Conservation (phyloP, 352 stramenopile species). For the Phytophthora hibernalis region DNA sequence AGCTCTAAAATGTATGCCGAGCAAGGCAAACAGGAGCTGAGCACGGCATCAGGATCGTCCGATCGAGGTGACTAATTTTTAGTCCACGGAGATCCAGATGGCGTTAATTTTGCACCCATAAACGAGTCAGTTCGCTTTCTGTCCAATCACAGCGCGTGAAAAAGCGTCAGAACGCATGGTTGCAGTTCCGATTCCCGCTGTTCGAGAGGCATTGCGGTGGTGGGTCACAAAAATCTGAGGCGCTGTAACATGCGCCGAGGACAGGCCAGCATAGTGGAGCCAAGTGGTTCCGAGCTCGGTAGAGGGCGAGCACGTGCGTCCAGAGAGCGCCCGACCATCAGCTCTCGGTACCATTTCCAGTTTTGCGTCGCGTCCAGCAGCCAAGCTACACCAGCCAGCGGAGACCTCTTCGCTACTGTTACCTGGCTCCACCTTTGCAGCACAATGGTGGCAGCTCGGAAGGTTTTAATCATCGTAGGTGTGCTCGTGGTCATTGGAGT, state of each 20-base stretch:
- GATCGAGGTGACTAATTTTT: constrained; percentile 25
- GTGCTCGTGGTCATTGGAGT: constrained; percentile 76
- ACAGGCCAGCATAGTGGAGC: constrained; percentile 31
- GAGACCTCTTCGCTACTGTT: constrained; percentile 18
- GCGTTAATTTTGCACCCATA: constrained; percentile 16
- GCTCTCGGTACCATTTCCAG: constrained; percentile 22
- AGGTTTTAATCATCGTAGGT: constrained; percentile 74
- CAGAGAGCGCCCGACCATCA: constrained; percentile 22
- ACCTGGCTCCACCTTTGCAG: not conserved
- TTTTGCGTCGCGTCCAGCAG: constrained; percentile 25
- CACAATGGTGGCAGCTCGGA: constrained; percentile 48
- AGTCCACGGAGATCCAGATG: constrained; percentile 10
- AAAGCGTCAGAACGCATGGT: constrained; percentile 7
- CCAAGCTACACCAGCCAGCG: constrained; percentile 27
- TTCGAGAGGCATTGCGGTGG: constrained; percentile 25
- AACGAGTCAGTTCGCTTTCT: constrained; percentile 1
- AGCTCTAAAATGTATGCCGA: not conserved
- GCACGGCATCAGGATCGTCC: not conserved
- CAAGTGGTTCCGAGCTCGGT: constrained; percentile 12
- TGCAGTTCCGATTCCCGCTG: constrained; percentile 22
- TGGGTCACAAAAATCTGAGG: constrained; percentile 16
- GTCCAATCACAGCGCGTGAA: not conserved
- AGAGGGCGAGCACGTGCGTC: constrained; percentile 18
- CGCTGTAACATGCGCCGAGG: constrained; percentile 10
- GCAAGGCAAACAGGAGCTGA: not conserved